phyloP scores from a whole-genome alignment of 805 yeast species.

The Starmerella bombicola region DNA sequence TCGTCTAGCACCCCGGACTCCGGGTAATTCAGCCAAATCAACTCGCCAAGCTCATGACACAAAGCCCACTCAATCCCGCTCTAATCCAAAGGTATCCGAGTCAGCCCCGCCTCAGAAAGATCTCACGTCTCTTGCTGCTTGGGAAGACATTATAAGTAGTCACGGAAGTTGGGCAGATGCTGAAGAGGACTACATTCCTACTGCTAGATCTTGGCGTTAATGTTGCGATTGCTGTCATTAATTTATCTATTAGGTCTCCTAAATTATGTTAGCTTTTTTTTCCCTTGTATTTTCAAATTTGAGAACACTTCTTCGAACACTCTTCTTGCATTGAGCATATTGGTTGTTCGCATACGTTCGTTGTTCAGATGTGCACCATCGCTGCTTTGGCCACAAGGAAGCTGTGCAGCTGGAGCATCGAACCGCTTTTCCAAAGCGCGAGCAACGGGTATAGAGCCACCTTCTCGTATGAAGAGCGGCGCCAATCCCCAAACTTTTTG shows the following conservation, averaged over 20 bases:
- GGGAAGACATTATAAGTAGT: conserved; percentile 5
- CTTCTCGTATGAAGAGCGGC: conserved; percentile 84
- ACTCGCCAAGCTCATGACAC: too few species aligned
- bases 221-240: neutral
- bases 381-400: conserved; percentile 91
- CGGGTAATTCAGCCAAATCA: too few species aligned
- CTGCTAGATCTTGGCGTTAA: neutral
- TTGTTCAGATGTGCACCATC: conserved; percentile 89
- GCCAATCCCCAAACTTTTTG: conserved; percentile 61
- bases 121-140: neutral
- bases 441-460: conserved; percentile 91
- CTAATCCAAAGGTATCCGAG: too few species aligned
- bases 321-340: conserved; percentile 59
- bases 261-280: neutral
- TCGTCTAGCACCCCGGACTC: too few species aligned
- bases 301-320: conserved; percentile 31
- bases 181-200: conserved; percentile 3
- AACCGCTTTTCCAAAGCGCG: conserved; percentile 72
- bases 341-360: conserved; percentile 69
- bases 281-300: conserved; percentile 6
- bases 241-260: neutral
- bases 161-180: conserved; percentile 13
- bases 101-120: neutral
- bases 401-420: conserved; percentile 81
- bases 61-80: too few species aligned